Percentiles rank a stretch among this genome's conserved stretches.
Conservation (phyloP, 2,329 filamentous ascomycete genomes). For the Diaporthe australafricana region DNA sequence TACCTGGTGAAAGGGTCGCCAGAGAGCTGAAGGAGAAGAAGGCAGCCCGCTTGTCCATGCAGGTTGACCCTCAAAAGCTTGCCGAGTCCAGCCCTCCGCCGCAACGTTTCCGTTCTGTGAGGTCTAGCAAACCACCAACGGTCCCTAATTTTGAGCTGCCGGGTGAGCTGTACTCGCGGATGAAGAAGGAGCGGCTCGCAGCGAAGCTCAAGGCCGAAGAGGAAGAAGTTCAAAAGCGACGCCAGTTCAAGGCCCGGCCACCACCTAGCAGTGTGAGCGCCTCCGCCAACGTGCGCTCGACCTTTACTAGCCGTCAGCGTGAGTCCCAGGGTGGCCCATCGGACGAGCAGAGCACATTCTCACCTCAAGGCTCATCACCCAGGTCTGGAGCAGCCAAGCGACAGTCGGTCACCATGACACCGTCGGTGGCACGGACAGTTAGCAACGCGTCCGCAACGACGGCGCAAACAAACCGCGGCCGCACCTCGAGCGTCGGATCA, state of each 20-base stretch:
- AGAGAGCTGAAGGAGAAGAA: slow-evolving; percentile 68
- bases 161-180: slow-evolving; percentile 68
- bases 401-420: slow-evolving; percentile 32
- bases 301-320: slow-evolving; percentile 58
- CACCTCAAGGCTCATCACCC: slow-evolving; percentile 31
- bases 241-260: slow-evolving; percentile 74
- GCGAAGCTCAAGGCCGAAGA: slow-evolving; percentile 66
- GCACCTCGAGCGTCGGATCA: slow-evolving; percentile 44
- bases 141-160: slow-evolving; percentile 71
- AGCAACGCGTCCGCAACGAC: slow-evolving; percentile 41
- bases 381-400: slow-evolving; percentile 37
- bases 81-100: slow-evolving; percentile 50
- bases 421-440: slow-evolving; percentile 28
- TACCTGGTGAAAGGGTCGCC: slow-evolving; percentile 71
- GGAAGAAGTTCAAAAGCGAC: slow-evolving; percentile 69
- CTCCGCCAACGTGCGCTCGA: slow-evolving; percentile 63
- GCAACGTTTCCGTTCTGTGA: slow-evolving; percentile 57
- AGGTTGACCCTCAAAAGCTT: slow-evolving; percentile 49
- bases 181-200: slow-evolving; percentile 67
- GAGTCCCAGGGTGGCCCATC: slow-evolving; percentile 25
- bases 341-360: slow-evolving; percentile 16
- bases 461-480: slow-evolving; percentile 40
- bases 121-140: slow-evolving; percentile 63
- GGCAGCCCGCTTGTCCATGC: slow-evolving; percentile 62
- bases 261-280: slow-evolving; percentile 57